Evolutionary conservation across 805 yeast genomes (phyloP).

Genomic region (Candida multigemmis): DNA sequence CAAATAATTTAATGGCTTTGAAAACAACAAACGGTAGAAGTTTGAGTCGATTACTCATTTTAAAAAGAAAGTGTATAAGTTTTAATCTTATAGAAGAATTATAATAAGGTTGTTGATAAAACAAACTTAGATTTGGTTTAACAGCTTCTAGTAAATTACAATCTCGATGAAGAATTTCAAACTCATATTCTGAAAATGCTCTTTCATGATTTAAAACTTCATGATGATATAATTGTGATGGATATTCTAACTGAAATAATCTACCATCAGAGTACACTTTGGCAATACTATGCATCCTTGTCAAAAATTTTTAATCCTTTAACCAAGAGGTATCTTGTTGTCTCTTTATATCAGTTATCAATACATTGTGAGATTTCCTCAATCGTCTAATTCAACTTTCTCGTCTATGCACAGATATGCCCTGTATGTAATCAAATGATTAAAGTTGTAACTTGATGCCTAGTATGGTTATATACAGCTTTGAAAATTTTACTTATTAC

Average conservation of each 20-base stretch:
- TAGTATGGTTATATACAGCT: no score
- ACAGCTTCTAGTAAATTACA: constrained; percentile 19
- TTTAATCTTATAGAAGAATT: constrained; percentile 64
- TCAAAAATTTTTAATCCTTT: no score
- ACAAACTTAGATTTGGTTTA: constrained; percentile 46
- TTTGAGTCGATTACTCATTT: constrained; percentile 55
- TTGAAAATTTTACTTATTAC: no score
- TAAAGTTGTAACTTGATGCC: no score
- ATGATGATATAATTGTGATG: constrained; percentile 37
- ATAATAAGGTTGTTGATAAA: constrained; percentile 83
- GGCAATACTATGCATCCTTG: no score
- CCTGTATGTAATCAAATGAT: no score
- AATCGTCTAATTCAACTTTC: no score
- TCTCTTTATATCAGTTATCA: no score
- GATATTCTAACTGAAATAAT: constrained; percentile 39
- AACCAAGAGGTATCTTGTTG: no score
- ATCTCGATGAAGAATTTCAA: constrained; percentile 37
- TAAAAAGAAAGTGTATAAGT: constrained; percentile 72
- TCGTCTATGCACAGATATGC: no score
- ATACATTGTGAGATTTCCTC: no score
- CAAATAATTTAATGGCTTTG: constrained; percentile 69
- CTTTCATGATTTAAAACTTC: constrained; percentile 41
- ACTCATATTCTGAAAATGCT: constrained; percentile 41
- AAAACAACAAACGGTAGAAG: constrained; percentile 60
- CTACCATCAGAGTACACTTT: constrained; percentile 3